These are phyloP conservation scores for Castanea sativa DNA, from an alignment of 306 rosid genomes.

Conservation along the genomic window DNA sequence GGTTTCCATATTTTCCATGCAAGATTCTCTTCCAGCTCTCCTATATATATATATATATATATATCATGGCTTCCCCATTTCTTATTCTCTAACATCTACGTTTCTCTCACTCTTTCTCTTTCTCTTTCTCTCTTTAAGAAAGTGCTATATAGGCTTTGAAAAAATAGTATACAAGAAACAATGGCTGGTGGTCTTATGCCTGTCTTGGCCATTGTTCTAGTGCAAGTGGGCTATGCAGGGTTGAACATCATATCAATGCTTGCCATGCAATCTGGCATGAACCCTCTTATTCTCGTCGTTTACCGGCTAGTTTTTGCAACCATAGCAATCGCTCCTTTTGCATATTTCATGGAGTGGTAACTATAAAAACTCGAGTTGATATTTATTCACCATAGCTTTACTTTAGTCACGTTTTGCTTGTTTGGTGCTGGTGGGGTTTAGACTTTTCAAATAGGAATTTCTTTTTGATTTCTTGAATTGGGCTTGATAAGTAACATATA, in stretches of 20 bases:
- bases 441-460: not conserved
- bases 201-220: constrained; percentile 48
- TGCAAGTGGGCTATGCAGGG: constrained; percentile 57
- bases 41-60: not conserved
- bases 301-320: constrained; percentile 82
- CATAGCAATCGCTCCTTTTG: constrained; percentile 65
- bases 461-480: not conserved
- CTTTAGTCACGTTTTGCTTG: not conserved
- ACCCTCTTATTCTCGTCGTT: constrained; percentile 73
- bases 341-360: constrained; percentile 70
- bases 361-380: not conserved
- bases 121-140: not conserved
- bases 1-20: constrained; percentile 27
- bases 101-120: not conserved
- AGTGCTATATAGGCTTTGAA: not conserved
- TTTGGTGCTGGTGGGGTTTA: not conserved
- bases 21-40: constrained; percentile 18
- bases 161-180: not conserved
- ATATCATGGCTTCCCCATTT: not conserved
- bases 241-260: constrained; percentile 83
- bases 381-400: not conserved
- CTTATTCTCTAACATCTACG: not conserved
- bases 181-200: constrained; percentile 42
- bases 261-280: constrained; percentile 72
- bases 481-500: no score